Evolutionary conservation across 805 yeast genomes (phyloP).

Genomic region (Ogataea zsoltii): DNA sequence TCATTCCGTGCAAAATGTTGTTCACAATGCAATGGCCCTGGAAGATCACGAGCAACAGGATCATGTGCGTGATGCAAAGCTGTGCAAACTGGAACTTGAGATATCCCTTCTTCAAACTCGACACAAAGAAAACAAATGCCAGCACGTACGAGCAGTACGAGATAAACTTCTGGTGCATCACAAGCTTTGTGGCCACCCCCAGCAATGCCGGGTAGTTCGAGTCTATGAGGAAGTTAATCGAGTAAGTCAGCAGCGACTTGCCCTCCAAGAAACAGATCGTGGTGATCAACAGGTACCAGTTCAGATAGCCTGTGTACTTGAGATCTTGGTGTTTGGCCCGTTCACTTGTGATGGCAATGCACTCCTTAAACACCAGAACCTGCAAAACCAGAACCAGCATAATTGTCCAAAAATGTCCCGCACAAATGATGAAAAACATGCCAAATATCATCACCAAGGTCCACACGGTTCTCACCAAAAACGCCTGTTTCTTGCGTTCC

Average conservation of each 20-base stretch:
- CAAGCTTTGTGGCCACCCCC: slow-evolving; percentile 23
- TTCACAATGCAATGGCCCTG: slow-evolving; percentile 92
- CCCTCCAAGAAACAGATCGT: slow-evolving; percentile 90
- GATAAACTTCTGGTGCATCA: slow-evolving; percentile 76
- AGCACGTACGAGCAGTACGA: slow-evolving; percentile 80
- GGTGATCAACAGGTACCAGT: slow-evolving; percentile 91
- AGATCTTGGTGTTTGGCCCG: slow-evolving; percentile 78
- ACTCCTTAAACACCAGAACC: slow-evolving; percentile 84
- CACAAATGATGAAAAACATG: slow-evolving; percentile 66
- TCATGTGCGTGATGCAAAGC: slow-evolving; percentile 92
- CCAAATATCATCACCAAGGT: slow-evolving; percentile 84
- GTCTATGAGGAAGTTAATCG: slow-evolving; percentile 28
- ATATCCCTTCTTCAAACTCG: slow-evolving; percentile 84
- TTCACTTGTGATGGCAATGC: slow-evolving; percentile 80
- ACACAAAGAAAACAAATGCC: slow-evolving; percentile 89
- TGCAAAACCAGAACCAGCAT: slow-evolving; percentile 71
- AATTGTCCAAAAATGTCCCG: slow-evolving; percentile 86
- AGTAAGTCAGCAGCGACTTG: slow-evolving; percentile 68
- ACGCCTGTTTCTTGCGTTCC: slow-evolving; percentile 77
- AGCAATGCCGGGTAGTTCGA: slow-evolving; percentile 30
- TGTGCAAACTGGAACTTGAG: slow-evolving; percentile 93
- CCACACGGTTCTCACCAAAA: slow-evolving; percentile 88
- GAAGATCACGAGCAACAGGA: slow-evolving; percentile 81
- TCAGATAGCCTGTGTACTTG: slow-evolving; percentile 78
- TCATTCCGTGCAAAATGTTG: slow-evolving; percentile 85